Base-by-base conservation (phyloP, 176 grass and related monocot species). In the Hordeum marinum region DNA sequence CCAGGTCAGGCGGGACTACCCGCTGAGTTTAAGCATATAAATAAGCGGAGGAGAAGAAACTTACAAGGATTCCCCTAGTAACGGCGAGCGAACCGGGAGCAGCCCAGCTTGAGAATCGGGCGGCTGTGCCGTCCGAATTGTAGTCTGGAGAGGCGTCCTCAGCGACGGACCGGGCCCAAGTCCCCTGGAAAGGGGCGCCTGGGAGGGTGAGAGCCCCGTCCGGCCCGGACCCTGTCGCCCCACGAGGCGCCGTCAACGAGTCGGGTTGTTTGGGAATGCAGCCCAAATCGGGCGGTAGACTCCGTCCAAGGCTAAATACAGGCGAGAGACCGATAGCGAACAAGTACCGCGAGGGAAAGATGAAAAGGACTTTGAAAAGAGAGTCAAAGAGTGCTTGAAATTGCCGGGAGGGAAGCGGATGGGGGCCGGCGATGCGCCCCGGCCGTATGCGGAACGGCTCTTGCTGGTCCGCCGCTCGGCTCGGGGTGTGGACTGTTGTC, bases 281-380 rank as follows among this genome's bases (percentile, higher is more conserved):
- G 65, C 76, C 88, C 82, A 34, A 87, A 80, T 89, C 23, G 67
- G 78, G 78, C 81, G 79, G 81, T 92, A 92, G 86, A 92, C 82
- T 85, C 59, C 43, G 77, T 89, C 87, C 84, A 89, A 92, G 87
- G 90, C 87, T 87, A 89, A 92, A 92, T 92, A 87, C 75, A 14
- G 81, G 88, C 82, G 82, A 94, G 86, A 94, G 92, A 91, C 92
- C 86, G 86, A 91, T 86, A 94, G 88, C 68, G 62, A 91, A 94
- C 88, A 94, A 92, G 90, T 92, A 92, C 83, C 79, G 78, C 72
- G 78, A 92, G 72, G 86, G 90, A 93, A 90, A 93, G 91, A 90
- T 93, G 88, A 90, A 93, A 93, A 93, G 78, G 85, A 90, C 88
- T 90, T 94, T 90, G 92, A 90, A 94, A 94, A 90, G 92, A 94